These are phyloP conservation scores for Dictyostelium brefeldianum DNA, from an alignment of 78 protist genomes.

Conservation along the genomic window DNA sequence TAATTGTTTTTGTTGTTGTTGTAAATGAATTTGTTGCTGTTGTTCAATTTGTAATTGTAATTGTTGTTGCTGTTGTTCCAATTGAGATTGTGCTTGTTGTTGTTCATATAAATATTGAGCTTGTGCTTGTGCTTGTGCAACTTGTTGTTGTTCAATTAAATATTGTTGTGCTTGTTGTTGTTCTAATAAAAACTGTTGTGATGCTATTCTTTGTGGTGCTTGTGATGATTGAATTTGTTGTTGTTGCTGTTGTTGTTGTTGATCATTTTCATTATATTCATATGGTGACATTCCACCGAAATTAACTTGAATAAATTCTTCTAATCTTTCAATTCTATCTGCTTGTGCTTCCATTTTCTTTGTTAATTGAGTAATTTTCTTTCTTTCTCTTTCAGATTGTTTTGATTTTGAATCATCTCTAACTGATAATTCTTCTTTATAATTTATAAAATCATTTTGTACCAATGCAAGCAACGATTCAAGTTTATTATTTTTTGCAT, in stretches of 20 bases:
- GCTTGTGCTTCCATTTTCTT: slow-evolving; percentile 3
- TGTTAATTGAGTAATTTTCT: neutral
- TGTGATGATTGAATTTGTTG: neutral
- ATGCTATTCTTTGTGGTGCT: neutral
- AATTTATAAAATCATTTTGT: slow-evolving; percentile 6
- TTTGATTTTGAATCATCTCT: slow-evolving; percentile 15
- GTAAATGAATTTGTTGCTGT: slow-evolving; percentile 7
- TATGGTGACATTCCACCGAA: neutral
- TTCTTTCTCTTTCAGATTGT: slow-evolving; percentile 21
- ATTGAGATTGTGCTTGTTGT: neutral
- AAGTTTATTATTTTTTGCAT: neutral
- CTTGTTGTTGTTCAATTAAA: neutral
- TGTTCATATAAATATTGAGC: neutral
- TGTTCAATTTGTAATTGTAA: neutral
- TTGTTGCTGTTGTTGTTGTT: slow-evolving; percentile 17
- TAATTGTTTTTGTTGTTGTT: slow-evolving; percentile 20
- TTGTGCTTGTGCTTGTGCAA: neutral
- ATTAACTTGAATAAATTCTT: neutral
- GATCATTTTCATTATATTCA: slow-evolving; percentile 8
- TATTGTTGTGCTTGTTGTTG: slow-evolving; percentile 18
- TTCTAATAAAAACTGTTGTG: neutral
- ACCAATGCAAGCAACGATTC: neutral
- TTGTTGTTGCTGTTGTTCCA: neutral
- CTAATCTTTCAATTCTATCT: neutral
- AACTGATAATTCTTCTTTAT: slow-evolving; percentile 7